phyloP scores from a whole-genome alignment of 768 basidiomycete species.

The Pleurotus eryngii region DNA sequence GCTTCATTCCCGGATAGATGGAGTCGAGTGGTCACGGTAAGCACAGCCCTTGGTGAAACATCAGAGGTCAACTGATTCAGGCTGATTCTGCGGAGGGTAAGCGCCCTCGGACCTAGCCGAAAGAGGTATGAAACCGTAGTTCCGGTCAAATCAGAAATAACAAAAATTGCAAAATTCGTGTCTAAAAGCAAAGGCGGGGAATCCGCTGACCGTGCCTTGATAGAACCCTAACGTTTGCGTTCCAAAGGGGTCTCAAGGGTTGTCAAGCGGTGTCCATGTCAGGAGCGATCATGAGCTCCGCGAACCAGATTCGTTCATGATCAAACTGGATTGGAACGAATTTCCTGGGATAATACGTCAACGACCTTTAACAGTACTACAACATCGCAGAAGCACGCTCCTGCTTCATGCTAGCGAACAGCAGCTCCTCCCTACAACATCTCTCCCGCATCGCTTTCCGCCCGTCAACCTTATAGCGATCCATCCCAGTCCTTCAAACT shows the following conservation, averaged over 20 bases:
- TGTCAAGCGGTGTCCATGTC: slow-evolving; percentile 35
- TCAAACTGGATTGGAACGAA: slow-evolving; percentile 36
- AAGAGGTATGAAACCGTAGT: slow-evolving; percentile 42
- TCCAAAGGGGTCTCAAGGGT: slow-evolving; percentile 41
- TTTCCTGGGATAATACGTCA: slow-evolving; percentile 47
- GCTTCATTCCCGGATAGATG: background rate
- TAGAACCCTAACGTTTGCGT: slow-evolving; percentile 23
- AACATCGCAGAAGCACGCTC: slow-evolving; percentile 36
- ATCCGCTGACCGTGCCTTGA: slow-evolving; percentile 43
- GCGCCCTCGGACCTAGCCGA: slow-evolving; percentile 43
- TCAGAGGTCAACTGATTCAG: slow-evolving; percentile 7
- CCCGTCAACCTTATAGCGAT: slow-evolving; percentile 30
- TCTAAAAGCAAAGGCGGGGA: slow-evolving; percentile 37
- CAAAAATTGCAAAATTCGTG: slow-evolving; percentile 37
- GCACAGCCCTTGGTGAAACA: slow-evolving; percentile 6
- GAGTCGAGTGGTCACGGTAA: slow-evolving; percentile 2
- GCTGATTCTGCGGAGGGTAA: background rate
- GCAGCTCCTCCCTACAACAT: slow-evolving; percentile 13
- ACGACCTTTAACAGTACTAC: slow-evolving; percentile 30
- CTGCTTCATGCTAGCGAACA: slow-evolving; percentile 28
- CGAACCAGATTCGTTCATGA: slow-evolving; percentile 42
- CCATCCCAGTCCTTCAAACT: slow-evolving; percentile 41
- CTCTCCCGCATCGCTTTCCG: slow-evolving; percentile 33
- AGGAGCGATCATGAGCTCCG: slow-evolving; percentile 26
- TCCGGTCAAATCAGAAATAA: slow-evolving; percentile 44